Evolutionary conservation across 1,284 basidiomycete species (phyloP).

Genomic region (Austroboletus novae-zelandiae): DNA sequence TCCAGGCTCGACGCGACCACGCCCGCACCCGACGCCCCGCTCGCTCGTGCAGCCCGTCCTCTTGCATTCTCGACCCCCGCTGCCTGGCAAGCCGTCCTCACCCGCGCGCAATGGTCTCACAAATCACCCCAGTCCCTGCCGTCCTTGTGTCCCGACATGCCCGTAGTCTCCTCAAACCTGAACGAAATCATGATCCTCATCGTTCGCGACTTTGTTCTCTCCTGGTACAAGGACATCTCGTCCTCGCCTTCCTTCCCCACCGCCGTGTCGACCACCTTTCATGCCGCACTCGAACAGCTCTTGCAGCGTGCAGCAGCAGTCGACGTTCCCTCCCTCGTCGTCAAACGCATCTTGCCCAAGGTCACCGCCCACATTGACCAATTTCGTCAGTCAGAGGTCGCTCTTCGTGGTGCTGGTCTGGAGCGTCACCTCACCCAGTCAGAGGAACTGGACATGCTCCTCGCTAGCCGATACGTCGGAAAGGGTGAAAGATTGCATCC

Average conservation of each 20-base stretch:
- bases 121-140: constrained; percentile 62
- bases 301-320: constrained; percentile 54
- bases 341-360: constrained; percentile 82
- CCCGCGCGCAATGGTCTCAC: constrained; percentile 80
- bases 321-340: constrained; percentile 77
- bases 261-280: constrained; percentile 76
- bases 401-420: constrained; percentile 70
- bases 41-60: constrained; percentile 59
- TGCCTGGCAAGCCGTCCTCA: constrained; percentile 86
- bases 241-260: constrained; percentile 84
- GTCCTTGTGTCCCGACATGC: constrained; percentile 58
- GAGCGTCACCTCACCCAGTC: constrained; percentile 80
- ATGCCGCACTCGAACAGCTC: constrained; percentile 61
- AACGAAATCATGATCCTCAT: constrained; percentile 80
- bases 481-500: constrained; percentile 70
- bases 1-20: constrained; percentile 53
- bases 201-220: constrained; percentile 78
- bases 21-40: constrained; percentile 32
- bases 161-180: constrained; percentile 62
- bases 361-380: constrained; percentile 87
- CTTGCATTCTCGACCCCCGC: constrained; percentile 85
- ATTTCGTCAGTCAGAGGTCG: constrained; percentile 89
- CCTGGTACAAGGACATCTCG: constrained; percentile 85
- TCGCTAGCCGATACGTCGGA: constrained; percentile 73
- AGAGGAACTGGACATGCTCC: constrained; percentile 80